Base-by-base conservation (phyloP, 495 filamentous ascomycete species). In the Podospora pseudoanserina region DNA sequence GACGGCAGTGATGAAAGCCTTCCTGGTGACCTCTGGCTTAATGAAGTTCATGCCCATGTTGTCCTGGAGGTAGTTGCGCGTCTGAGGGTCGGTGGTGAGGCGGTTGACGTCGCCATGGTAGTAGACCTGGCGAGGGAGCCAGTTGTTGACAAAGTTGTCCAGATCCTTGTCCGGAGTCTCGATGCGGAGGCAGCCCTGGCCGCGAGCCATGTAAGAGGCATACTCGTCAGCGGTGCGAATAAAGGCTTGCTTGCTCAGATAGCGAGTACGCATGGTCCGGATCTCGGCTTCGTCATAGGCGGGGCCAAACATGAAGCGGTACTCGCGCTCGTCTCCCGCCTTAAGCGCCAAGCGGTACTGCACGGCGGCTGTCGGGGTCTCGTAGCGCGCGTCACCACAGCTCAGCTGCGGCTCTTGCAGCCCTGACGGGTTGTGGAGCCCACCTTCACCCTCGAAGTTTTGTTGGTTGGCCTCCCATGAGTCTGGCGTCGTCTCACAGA, bases 41-140 rank as follows among this genome's bases (percentile, higher is more conserved):
- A 86, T 85, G 75, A 81, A 86, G 68, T 81, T 82, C 85, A 86
- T 86, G 67, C 85, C 85, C 85, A 86, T 86, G 73, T 85, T 86
- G 77, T 86, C 85, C 67, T 86, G 85, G 26, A 86, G 71, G 72
- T 86, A 86, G 72, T 86, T 86, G 26, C 85, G 81, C 19, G 85
- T 86, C 72, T 86, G 85, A 53, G 85, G 85, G 68, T 86, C 85
- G 0, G 85, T 86, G 39, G 84, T 86, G 63, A 86, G 70, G n/a
- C 85, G 83, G 72, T 86, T 86, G 64, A 85, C 82, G 64, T 85
- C 83, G 67, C 85, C 85, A 68, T 86, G 85, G 72, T 86, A 86
- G 77, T 81, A 86, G 34, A 82, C 81, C 68, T 86, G 85, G 9
- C 85, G 83, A 20, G 85, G 81, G 28, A 86, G 77, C 85, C 85